A percentile compares a stretch with the other conserved stretches of the same genome.
Evolutionary conservation across 768 basidiomycete species (phyloP).

Genomic region (Tephrocybe sp.): DNA sequence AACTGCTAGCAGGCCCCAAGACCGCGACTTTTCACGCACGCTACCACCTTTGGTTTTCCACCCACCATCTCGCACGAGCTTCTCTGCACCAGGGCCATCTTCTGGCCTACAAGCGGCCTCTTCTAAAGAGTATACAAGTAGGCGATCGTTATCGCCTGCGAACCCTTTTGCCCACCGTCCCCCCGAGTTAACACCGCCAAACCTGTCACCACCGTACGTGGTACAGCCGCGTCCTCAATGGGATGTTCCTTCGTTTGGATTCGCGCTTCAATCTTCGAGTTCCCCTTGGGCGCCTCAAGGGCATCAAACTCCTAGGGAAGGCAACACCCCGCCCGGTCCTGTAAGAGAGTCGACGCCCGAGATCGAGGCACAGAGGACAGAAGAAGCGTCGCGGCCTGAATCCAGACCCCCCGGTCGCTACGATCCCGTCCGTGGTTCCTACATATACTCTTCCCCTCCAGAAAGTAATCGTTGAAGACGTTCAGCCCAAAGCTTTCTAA

Average conservation of each 20-base stretch:
- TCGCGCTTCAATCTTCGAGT: slow-evolving; percentile 36
- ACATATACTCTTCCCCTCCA: slow-evolving; percentile 31
- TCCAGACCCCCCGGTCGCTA: slow-evolving; percentile 40
- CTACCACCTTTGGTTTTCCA: slow-evolving; percentile 33
- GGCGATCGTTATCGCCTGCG: slow-evolving; percentile 35
- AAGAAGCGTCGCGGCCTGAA: slow-evolving; percentile 3
- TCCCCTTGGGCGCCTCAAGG: slow-evolving; percentile 35
- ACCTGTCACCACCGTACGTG: slow-evolving; percentile 59
- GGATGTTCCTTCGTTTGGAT: slow-evolving; percentile 45
- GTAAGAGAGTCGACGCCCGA: slow-evolving; percentile 5
- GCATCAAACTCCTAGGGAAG: slow-evolving; percentile 27
- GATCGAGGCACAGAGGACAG: neutral
- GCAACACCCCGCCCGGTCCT: slow-evolving; percentile 25
- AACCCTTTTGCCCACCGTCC: slow-evolving; percentile 31
- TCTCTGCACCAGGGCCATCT: slow-evolving; percentile 5
- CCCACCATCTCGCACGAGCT: slow-evolving; percentile 12
- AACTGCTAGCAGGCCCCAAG: slow-evolving; percentile 18
- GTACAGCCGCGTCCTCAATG: slow-evolving; percentile 70
- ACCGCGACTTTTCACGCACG: slow-evolving; percentile 31
- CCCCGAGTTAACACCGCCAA: slow-evolving; percentile 27
- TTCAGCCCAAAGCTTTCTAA: too few species aligned
- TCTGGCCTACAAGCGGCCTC: slow-evolving; percentile 8
- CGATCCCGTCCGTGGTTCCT: slow-evolving; percentile 51
- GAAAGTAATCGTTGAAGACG: slow-evolving; percentile 18
- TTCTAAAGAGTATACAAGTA: slow-evolving; percentile 16